phyloP scores from a whole-genome alignment of 257 asterid species.

The Penstemon barbatus region DNA sequence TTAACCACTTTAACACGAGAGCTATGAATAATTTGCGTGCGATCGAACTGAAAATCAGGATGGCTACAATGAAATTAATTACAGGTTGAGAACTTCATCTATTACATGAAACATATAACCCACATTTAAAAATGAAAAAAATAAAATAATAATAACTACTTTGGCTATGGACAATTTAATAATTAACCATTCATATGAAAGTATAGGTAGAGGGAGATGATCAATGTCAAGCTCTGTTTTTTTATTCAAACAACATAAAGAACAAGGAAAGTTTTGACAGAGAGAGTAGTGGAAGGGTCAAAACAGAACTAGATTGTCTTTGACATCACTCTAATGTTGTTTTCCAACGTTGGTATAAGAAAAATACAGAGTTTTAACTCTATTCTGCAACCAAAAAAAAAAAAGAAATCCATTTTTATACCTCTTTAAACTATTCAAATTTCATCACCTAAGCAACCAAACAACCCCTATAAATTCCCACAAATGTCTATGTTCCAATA shows the following conservation, averaged over 20 bases:
- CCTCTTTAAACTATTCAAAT: neutral
- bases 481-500: conserved; percentile 22
- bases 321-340: conserved; percentile 39
- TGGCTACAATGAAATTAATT: too few species aligned
- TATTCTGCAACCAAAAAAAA: neutral
- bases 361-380: neutral
- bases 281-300: neutral
- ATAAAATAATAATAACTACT: too few species aligned
- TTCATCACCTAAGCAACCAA: conserved; percentile 31
- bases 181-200: neutral
- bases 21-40: too few species aligned
- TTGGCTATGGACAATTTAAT: too few species aligned
- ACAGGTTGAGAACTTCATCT: too few species aligned
- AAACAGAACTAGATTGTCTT: conserved; percentile 34
- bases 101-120: too few species aligned
- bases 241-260: neutral
- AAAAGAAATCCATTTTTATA: neutral
- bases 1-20: too few species aligned
- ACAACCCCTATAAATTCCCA: conserved; percentile 27
- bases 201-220: neutral
- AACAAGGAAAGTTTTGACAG: conserved; percentile 3
- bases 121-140: too few species aligned
- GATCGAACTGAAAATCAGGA: too few species aligned
- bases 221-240: neutral
- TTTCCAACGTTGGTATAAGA: conserved; percentile 31